Percentiles rank a stretch among this genome's conserved stretches.
phyloP scores from a whole-genome alignment of 148 eudicot genomes.

The Euryodendron excelsum region DNA sequence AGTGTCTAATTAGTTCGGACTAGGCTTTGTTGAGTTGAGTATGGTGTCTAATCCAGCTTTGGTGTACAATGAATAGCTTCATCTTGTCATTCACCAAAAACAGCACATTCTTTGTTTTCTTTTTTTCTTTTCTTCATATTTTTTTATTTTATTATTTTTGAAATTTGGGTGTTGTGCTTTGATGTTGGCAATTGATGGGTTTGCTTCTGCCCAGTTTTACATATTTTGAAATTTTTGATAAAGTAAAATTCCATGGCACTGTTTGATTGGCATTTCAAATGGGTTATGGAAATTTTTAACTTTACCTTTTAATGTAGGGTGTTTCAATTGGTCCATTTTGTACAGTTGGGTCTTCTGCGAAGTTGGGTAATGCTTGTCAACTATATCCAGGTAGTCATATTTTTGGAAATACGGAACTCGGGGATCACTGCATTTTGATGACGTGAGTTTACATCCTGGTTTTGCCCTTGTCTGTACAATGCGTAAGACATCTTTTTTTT shows the following conservation, averaged over 20 bases:
- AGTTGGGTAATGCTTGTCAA: constrained; percentile 77
- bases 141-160: neutral
- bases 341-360: constrained; percentile 74
- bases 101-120: neutral
- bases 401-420: constrained; percentile 75
- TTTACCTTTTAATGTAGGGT: constrained; percentile 43
- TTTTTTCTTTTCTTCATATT: neutral
- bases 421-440: constrained; percentile 78
- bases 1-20: neutral
- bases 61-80: no score
- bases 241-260: neutral
- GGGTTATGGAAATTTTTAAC: constrained; percentile 3
- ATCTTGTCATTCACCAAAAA: neutral
- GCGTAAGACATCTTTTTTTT: neutral
- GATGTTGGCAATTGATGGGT: neutral
- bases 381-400: constrained; percentile 89
- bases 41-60: neutral
- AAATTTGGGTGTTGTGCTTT: neutral
- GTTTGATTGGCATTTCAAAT: neutral
- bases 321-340: constrained; percentile 97
- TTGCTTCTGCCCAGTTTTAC: neutral
- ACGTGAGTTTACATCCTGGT: constrained; percentile 40
- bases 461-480: neutral
- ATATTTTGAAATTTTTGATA: neutral
- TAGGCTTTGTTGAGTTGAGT: neutral